These are phyloP conservation scores for Dillenia suffruticosa DNA, from an alignment of 164 flowering plant genomes.

Conservation along the genomic window DNA sequence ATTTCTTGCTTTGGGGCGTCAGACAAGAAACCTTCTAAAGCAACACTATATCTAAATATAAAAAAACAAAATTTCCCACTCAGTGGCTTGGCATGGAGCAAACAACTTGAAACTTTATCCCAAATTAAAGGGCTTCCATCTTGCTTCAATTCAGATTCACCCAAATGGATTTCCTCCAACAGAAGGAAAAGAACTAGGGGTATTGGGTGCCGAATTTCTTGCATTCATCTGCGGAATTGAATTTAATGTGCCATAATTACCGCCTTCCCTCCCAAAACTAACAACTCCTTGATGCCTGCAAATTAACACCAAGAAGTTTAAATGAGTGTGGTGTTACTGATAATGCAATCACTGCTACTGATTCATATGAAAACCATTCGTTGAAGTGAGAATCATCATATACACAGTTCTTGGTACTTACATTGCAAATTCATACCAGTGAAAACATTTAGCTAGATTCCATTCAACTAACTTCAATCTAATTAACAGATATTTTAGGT, in stretches of 20 bases:
- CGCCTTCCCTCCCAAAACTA: constrained; percentile 17
- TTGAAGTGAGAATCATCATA: too few relatives aligned
- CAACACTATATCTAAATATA: constrained; percentile 7
- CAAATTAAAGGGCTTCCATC: not conserved
- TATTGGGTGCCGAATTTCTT: constrained; percentile 24
- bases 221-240: constrained; percentile 20
- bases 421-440: too few relatives aligned
- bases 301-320: not conserved
- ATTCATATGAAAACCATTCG: too few relatives aligned
- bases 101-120: too few relatives aligned
- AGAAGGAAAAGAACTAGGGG: constrained; percentile 36
- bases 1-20: too few relatives aligned
- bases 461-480: too few relatives aligned
- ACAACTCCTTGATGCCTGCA: constrained; percentile 35
- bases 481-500: too few relatives aligned
- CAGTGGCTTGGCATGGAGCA: too few relatives aligned
- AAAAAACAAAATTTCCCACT: constrained; percentile 17
- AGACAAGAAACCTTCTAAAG: not conserved
- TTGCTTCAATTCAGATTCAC: constrained; percentile 16
- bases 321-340: too few relatives aligned
- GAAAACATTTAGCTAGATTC: too few relatives aligned
- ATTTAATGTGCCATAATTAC: constrained; percentile 18
- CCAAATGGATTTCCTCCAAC: constrained; percentile 76
- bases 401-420: too few relatives aligned
- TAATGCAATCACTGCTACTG: too few relatives aligned